Percentiles rank a stretch among this genome's conserved stretches.
Conservation (phyloP, 2,329 filamentous ascomycete genomes). For the Grosmannia penicillata region DNA sequence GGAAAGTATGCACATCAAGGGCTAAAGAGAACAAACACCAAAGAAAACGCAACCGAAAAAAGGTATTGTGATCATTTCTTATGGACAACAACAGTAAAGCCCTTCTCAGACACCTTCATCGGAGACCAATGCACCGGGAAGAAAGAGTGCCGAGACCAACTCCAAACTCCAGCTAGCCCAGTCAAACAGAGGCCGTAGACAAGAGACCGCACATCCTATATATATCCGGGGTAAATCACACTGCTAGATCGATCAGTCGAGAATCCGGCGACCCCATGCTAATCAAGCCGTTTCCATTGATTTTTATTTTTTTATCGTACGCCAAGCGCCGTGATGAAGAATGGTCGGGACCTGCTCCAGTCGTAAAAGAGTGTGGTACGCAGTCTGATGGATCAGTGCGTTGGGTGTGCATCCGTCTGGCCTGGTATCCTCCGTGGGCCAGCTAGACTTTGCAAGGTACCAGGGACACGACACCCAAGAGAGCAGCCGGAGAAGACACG, state of each 20-base stretch:
- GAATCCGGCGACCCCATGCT: neutral
- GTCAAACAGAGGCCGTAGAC: neutral
- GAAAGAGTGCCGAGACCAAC: slow-evolving; percentile 2
- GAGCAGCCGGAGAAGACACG: too few relatives aligned
- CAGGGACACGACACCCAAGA: too few relatives aligned
- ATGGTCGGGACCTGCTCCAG: neutral
- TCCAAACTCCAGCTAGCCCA: slow-evolving; percentile 6
- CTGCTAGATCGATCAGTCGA: neutral
- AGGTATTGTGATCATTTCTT: neutral
- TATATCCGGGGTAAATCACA: neutral
- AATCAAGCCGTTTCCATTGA: neutral
- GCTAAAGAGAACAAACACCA: neutral
- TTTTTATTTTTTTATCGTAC: slow-evolving; percentile 1
- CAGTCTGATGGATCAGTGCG: too few relatives aligned
- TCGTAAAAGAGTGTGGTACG: neutral
- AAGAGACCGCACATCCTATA: neutral
- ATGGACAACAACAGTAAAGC: neutral
- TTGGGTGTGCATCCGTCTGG: too few relatives aligned
- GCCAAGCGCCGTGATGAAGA: neutral
- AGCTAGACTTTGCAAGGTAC: too few relatives aligned
- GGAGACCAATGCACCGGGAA: neutral
- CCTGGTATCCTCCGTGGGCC: too few relatives aligned
- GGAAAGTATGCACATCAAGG: neutral
- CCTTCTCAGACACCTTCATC: neutral
- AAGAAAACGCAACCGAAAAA: neutral